Evolutionary conservation across 139 green algal genomes (phyloP), one percentile per base, ranked within the genome.

Genomic region (Gonium pectorale): DNA sequence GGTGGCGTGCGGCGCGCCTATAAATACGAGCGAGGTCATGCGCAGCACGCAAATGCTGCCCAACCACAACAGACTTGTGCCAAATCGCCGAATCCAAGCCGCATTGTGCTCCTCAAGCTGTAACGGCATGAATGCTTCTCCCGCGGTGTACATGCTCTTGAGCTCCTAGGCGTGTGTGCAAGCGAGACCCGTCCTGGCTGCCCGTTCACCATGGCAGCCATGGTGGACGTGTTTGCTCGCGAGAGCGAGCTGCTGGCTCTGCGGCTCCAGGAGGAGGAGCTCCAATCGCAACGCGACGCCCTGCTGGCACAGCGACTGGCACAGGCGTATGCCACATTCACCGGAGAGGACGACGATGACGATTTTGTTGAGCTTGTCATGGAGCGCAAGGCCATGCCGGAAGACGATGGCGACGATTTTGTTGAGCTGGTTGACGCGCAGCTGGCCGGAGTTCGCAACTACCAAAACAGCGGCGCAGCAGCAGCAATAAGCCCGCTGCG

Each of bases 261-360:
- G 11, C 7, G 37, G 33, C 33, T 80, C 29, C 72, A 80, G 22
- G 72, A 67, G 51, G 22, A 68, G 24, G 72, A 80, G 52, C 27
- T 80, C 37, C 72, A 52, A 31, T 7, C 24, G 24, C 24, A 51
- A 35, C 72, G 54, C 4, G 72, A 80, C 38, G 52, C 52, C 3
- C 29, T 80, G 15, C 31, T 81, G 9, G 74, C 74, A 0, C 27
- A 70, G 27, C 56, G 74, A 5, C 54, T 81, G 3, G 74, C 74
- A 0, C 24, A 70, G 2, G 37, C 56, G 1, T 81, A 46, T 21
- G 46, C 46, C 9, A n/a, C 19, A 24, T 5, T 24, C 15, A 40
- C 4, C n/a, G 60, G n/a, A 31, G 37, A 49, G 9, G 35, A 46
- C 9, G 70, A 64, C 24, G 70, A 46, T 6, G 70, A 64, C 13